Conservation (phyloP, 2,329 filamentous ascomycete genomes). For the Hymenoscyphus infarciens region DNA sequence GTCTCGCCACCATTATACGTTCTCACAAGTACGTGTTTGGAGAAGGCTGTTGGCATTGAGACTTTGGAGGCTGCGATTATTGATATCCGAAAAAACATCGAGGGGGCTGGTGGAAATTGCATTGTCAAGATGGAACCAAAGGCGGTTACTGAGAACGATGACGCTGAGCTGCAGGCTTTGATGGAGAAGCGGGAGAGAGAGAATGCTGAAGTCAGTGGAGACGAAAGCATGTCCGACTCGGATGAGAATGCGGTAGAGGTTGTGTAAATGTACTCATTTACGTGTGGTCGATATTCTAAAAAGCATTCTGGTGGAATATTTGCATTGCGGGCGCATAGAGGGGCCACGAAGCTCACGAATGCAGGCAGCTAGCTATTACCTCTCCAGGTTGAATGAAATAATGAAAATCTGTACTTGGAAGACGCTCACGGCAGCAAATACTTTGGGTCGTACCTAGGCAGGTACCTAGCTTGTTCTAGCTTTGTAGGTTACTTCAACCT, state of each 20-base stretch:
- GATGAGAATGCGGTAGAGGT: slow-evolving; percentile 75
- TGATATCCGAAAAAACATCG: slow-evolving; percentile 79
- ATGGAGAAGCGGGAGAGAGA: slow-evolving; percentile 99
- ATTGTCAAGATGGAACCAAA: slow-evolving; percentile 98
- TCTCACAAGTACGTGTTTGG: slow-evolving; percentile 89
- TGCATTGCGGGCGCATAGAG: slow-evolving; percentile 34
- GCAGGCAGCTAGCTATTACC: slow-evolving; percentile 6
- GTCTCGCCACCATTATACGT: slow-evolving; percentile 98
- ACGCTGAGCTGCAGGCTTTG: slow-evolving; percentile 91
- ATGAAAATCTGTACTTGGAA: not conserved
- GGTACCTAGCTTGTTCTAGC: too few relatives aligned
- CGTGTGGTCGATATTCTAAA: slow-evolving; percentile 21
- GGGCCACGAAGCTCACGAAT: slow-evolving; percentile 20
- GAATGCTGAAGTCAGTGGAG: slow-evolving; percentile 96
- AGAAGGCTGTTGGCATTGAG: slow-evolving; percentile 83
- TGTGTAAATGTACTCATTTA: slow-evolving; percentile 36
- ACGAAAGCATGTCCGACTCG: slow-evolving; percentile 93
- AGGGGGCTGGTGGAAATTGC: slow-evolving; percentile 71
- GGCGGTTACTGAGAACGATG: slow-evolving; percentile 97
- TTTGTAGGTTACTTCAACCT: too few relatives aligned
- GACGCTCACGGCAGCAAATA: too few relatives aligned
- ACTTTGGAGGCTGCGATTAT: slow-evolving; percentile 85
- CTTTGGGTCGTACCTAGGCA: too few relatives aligned
- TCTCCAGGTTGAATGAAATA: slow-evolving; percentile 2
- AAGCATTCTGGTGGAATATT: slow-evolving; percentile 29